These are phyloP conservation scores for Dacryopinax primogenitus DNA, from an alignment of 768 basidiomycete species.

Conservation along the genomic window DNA sequence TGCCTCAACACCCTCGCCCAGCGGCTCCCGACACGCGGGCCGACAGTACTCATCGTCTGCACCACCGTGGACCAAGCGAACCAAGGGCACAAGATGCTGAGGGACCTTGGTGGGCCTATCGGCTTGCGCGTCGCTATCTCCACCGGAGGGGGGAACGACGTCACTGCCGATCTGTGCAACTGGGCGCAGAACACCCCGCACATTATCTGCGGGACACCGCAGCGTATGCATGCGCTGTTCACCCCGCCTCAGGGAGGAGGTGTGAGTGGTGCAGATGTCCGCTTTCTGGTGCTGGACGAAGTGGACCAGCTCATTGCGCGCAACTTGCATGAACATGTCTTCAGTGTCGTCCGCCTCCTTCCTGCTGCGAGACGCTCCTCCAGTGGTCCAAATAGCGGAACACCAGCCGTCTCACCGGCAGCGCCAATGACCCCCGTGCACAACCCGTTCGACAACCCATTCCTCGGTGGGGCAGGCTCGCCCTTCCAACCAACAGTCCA, in stretches of 20 bases:
- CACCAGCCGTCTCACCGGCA: slow-evolving; percentile 15
- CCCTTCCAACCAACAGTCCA: slow-evolving; percentile 16
- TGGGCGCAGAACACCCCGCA: slow-evolving; percentile 89
- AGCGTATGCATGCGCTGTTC: slow-evolving; percentile 87
- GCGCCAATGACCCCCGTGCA: slow-evolving; percentile 20
- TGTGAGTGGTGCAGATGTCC: slow-evolving; percentile 67
- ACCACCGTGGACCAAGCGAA: slow-evolving; percentile 98
- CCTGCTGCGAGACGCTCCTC: slow-evolving; percentile 53
- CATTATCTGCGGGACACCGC: slow-evolving; percentile 92
- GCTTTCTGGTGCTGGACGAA: slow-evolving; percentile 91
- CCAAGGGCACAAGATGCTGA: slow-evolving; percentile 89
- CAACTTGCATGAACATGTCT: slow-evolving; percentile 89
- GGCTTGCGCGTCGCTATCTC: slow-evolving; percentile 84
- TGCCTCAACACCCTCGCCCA: slow-evolving; percentile 51
- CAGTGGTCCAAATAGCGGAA: not conserved
- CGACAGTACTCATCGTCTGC: slow-evolving; percentile 83
- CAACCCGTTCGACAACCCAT: slow-evolving; percentile 27
- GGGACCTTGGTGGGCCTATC: slow-evolving; percentile 85
- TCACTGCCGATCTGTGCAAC: slow-evolving; percentile 62
- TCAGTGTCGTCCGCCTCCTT: slow-evolving; percentile 80
- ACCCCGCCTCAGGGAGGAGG: slow-evolving; percentile 56
- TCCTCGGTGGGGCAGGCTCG: slow-evolving; percentile 19
- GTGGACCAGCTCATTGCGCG: slow-evolving; percentile 96
- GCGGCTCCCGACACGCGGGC: slow-evolving; percentile 56
- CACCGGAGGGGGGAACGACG: slow-evolving; percentile 61